phyloP scores from a whole-genome alignment of 2,329 filamentous ascomycete genomes.

The Penicillium sp. region DNA sequence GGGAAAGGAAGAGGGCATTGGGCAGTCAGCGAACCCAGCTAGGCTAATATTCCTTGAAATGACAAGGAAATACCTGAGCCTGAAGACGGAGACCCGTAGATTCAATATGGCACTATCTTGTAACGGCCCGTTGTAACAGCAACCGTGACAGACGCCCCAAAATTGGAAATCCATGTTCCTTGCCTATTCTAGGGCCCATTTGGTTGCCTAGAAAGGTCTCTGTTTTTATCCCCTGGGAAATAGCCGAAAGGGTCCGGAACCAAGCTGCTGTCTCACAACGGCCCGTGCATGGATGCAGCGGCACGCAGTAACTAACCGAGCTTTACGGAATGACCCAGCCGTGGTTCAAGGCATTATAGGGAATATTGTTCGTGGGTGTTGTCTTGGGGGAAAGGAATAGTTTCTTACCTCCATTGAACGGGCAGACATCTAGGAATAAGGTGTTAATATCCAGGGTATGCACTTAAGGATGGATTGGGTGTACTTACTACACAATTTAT shows the following conservation, averaged over 20 bases:
- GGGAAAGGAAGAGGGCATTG: background rate
- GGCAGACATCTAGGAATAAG: background rate
- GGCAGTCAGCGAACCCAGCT: constrained; percentile 4
- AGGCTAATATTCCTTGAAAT: background rate
- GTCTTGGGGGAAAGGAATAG: background rate
- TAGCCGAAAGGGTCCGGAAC: constrained; percentile 8
- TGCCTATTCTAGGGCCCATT: background rate
- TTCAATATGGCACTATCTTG: background rate
- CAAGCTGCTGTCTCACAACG: constrained; percentile 19
- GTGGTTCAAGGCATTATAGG: background rate
- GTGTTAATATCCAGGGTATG: background rate
- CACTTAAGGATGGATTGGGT: too few species aligned
- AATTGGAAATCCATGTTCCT: background rate
- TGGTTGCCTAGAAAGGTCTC: constrained; percentile 3
- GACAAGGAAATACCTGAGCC: background rate
- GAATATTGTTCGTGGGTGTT: background rate
- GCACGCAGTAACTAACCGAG: constrained; percentile 6
- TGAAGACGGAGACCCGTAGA: constrained; percentile 1
- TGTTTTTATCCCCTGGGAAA: constrained; percentile 1
- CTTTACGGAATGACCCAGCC: constrained; percentile 5
- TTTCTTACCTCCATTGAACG: constrained; percentile 13
- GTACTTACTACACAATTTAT: constrained; percentile 2
- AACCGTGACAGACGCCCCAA: background rate
- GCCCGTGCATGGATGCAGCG: constrained; percentile 12
- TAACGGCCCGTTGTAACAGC: background rate